These are phyloP conservation scores for Dictyophora rubrovolvata DNA, from an alignment of 768 basidiomycete genomes.

Conservation along the genomic window DNA sequence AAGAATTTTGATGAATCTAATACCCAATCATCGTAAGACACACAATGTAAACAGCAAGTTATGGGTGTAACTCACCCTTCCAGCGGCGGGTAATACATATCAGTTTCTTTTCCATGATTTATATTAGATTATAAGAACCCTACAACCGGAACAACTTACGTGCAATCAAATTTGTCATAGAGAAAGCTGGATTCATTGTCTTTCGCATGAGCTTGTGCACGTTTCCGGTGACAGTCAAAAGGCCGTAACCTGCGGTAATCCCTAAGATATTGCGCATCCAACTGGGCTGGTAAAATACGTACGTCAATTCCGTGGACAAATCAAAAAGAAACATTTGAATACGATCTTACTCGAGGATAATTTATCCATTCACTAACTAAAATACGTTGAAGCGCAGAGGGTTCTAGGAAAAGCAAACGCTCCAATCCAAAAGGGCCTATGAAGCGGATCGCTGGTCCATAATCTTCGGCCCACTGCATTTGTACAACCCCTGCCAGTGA, in stretches of 20 bases:
- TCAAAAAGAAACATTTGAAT: background rate
- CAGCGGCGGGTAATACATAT: constrained; percentile 39
- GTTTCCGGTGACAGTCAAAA: constrained; percentile 38
- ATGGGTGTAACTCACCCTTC: constrained; percentile 24
- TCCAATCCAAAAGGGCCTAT: constrained; percentile 38
- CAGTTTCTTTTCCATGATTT: constrained; percentile 22
- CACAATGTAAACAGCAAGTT: background rate
- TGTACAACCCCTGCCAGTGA: constrained; percentile 21
- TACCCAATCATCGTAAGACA: constrained; percentile 5
- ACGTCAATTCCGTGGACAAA: background rate
- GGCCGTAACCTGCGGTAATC: constrained; percentile 30
- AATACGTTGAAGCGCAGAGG: constrained; percentile 36
- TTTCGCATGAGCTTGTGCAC: constrained; percentile 42
- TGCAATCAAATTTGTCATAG: constrained; percentile 30
- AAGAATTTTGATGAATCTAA: constrained; percentile 31
- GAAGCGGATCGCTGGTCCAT: constrained; percentile 34
- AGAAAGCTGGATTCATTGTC: constrained; percentile 44
- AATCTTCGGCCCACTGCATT: constrained; percentile 35
- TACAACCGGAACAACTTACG: constrained; percentile 17
- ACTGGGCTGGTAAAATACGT: constrained; percentile 23
- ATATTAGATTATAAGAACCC: background rate
- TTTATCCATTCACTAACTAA: constrained; percentile 35
- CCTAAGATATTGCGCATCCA: constrained; percentile 35
- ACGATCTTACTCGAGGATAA: constrained; percentile 25
- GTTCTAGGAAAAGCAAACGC: constrained; percentile 32